Percentiles rank a stretch among this genome's conserved stretches.
These are phyloP conservation scores for Monilinia polystroma DNA, from an alignment of 2,329 filamentous ascomycete species.

Conservation along the genomic window DNA sequence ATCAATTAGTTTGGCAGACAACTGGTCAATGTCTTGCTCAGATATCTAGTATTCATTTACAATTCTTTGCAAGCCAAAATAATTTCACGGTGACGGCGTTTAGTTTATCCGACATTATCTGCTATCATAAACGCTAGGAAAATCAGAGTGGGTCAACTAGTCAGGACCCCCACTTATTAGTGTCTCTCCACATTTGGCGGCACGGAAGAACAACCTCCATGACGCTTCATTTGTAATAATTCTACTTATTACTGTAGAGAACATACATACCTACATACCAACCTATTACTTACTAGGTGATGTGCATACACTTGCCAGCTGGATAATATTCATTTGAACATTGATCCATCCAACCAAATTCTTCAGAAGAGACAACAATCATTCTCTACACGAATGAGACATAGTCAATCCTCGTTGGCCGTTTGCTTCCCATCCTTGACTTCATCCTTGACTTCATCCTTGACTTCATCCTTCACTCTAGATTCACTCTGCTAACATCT, in stretches of 20 bases:
- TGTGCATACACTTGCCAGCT: not conserved
- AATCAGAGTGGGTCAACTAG: not conserved
- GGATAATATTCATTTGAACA: not conserved
- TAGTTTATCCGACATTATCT: conserved; percentile 1
- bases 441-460: not conserved
- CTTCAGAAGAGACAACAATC: not conserved
- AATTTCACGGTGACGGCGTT: conserved; percentile 8
- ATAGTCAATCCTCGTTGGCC: not conserved
- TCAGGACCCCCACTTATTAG: not conserved
- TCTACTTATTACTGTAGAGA: no score
- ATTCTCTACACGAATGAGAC: not conserved
- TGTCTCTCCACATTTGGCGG: conserved; percentile 5
- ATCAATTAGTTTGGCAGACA: not conserved
- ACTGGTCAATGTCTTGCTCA: not conserved
- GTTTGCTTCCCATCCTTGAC: not conserved
- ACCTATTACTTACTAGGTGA: not conserved
- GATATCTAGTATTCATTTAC: not conserved
- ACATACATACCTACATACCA: no score
- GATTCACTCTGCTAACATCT: not conserved
- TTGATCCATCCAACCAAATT: conserved; percentile 4
- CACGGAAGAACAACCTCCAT: conserved; percentile 17
- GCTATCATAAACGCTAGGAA: not conserved
- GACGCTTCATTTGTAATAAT: not conserved
- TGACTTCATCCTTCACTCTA: not conserved
- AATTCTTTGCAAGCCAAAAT: conserved; percentile 10